A percentile compares a stretch with the other conserved stretches of the same genome.
Evolutionary conservation across 2,329 filamentous ascomycete genomes (phyloP).

Genomic region (Cercospora sp.): DNA sequence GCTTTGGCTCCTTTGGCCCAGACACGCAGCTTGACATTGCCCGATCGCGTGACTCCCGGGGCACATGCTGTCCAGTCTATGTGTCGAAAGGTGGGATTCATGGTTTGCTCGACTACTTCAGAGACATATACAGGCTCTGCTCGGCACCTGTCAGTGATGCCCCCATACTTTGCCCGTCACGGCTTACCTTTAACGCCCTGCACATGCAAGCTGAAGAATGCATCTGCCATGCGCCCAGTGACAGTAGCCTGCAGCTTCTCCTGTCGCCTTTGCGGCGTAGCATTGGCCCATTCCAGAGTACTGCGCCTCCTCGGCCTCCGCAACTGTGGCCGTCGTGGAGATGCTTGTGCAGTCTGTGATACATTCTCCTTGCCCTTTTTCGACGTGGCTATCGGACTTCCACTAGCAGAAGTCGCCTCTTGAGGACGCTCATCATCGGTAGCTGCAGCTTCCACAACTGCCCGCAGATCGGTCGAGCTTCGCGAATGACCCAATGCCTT

Average conservation of each 20-base stretch:
- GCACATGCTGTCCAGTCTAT: conserved; percentile 71
- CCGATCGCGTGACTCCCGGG: conserved; percentile 64
- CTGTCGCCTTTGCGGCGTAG: conserved; percentile 63
- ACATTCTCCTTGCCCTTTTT: conserved; percentile 27
- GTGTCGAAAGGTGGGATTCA: conserved; percentile 85
- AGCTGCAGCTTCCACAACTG: conserved; percentile 33
- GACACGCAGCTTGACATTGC: conserved; percentile 66
- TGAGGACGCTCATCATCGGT: conserved; percentile 15
- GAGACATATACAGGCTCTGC: conserved; percentile 84
- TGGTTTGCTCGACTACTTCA: conserved; percentile 72
- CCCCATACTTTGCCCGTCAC: neutral
- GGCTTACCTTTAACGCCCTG: conserved; percentile 50
- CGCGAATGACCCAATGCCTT: conserved; percentile 56
- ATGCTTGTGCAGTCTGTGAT: conserved; percentile 24
- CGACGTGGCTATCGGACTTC: conserved; percentile 16
- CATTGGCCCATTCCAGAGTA: conserved; percentile 63
- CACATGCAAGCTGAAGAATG: conserved; percentile 83
- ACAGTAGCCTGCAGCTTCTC: conserved; percentile 73
- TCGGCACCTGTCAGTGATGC: conserved; percentile 21
- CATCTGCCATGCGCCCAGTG: conserved; percentile 73
- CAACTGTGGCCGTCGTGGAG: conserved; percentile 39
- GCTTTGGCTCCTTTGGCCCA: conserved; percentile 66
- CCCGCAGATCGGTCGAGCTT: conserved; percentile 57
- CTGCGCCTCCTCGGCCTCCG: conserved; percentile 54
- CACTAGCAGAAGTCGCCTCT: conserved; percentile 14